These are phyloP conservation scores for Mycena polygramma DNA, from an alignment of 768 basidiomycete genomes.

Conservation along the genomic window DNA sequence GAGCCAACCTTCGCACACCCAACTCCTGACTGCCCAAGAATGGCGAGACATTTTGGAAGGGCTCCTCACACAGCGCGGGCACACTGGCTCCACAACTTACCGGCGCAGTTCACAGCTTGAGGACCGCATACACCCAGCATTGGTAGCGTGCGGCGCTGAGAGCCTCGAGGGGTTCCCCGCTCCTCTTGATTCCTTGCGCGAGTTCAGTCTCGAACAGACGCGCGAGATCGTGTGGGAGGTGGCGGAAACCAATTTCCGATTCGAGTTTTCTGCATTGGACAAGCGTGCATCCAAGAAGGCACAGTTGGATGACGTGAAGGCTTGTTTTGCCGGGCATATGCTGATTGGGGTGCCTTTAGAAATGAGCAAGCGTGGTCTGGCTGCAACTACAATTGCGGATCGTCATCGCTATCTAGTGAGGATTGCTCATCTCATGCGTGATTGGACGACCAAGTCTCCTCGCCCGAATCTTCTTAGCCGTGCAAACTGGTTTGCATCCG, in stretches of 20 bases:
- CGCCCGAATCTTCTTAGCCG: neutral
- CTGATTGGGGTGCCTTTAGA: neutral
- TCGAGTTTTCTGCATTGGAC: conserved; percentile 6
- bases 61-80: neutral
- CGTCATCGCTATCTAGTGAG: neutral
- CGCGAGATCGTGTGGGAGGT: conserved; percentile 9
- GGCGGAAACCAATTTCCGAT: conserved; percentile 5
- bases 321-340: no score
- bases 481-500: neutral
- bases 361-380: neutral
- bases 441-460: no score
- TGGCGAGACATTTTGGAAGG: conserved; percentile 10
- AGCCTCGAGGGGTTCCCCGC: conserved; percentile 2
- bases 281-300: neutral
- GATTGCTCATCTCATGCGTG: neutral
- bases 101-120: neutral
- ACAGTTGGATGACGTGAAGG: neutral
- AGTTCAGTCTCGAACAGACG: conserved; percentile 9
- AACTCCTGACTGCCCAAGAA: neutral
- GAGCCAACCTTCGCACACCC: neutral
- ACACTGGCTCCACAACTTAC: neutral
- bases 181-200: neutral
- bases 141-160: neutral
- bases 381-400: neutral
- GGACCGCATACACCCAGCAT: neutral